Evolutionary conservation across 2,329 filamentous ascomycete genomes (phyloP), one percentile per base, ranked within the genome.

Genomic region (Xylariales sp.): DNA sequence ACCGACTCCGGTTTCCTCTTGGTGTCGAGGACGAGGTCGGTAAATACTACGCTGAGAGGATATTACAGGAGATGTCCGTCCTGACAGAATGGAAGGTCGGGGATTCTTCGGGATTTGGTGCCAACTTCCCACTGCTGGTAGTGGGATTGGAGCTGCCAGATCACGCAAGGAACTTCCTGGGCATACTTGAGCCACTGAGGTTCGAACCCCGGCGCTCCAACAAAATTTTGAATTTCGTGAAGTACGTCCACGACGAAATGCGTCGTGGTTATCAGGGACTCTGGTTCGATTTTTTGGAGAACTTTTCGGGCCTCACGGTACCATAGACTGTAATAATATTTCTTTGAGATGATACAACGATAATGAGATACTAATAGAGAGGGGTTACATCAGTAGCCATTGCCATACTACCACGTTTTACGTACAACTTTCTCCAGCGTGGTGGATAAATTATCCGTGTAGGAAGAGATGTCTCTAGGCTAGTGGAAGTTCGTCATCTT

Each of bases 1-100:
- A 61, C 35, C 53, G 57, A 2, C 37, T 57, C 20, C 43, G 53
- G 20, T 53, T 56, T 38, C 55, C 56, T 6, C 45, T 60, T 6
- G 57, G 57, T 11, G 40, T 51, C 3, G 47, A 52, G 19, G 56
- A 61, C 23, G 12, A 15, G 15, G 27, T 29, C 8, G 42, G 30
- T 11, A 29, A 29, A 20, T 14, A 7, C 16, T 32, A 35, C 16
- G 42, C 42, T 7, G 25, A 39, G 12, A 30, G 27, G 12, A 41
- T 41, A 12, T 20, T 41, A 8, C 17, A 14, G 18, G 39, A 37
- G 25, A 17, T 41, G 12, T 41, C 33, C 20, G 20, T 32, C 21
- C 19, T 41, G 11, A 36, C 25, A 15, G 21, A 29, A 15, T 41
- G 33, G 39, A 24, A 33, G 3, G n/a, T 34, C 12, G 39, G 37